Base-by-base conservation (phyloP, 2,329 filamentous ascomycete species). In the Zasmidium citrigriseum region DNA sequence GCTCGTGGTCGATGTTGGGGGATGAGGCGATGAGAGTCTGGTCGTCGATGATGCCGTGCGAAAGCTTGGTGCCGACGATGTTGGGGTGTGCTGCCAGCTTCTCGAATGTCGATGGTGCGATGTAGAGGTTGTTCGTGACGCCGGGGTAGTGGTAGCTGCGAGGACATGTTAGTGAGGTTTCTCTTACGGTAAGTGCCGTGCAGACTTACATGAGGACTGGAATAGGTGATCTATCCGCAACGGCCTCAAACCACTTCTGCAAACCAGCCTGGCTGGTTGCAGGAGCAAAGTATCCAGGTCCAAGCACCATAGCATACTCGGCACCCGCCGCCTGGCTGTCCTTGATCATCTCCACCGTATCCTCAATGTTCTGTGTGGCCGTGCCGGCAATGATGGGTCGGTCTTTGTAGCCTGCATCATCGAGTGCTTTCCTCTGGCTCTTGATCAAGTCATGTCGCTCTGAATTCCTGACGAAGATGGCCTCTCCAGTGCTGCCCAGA, bases 51-150 rank as follows among this genome's bases (percentile, higher is more conserved):
- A 88, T 84, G 52, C 85, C 86, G 70, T 89, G 86, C 0, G 85
- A 88, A 65, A 89, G 82, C 75, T 89, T 89, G 75, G 84, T 87
- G 52, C 86, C 86, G 3, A 88, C 86, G 58, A 89, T 88, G 68
- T 89, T 89, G 25, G 83, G 80, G 69, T 89, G 86, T 55, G 80
- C 75, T 5, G 86, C 79, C 23, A 89, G 82, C 65, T 76, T 74
- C 66, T 77, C 83, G 67, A 84, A 86, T 0, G 85, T 86, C 9
- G 82, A 77, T 1, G 85, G 83, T 0, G 80, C 75, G 58, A 89
- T 78, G 65, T 80, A 79, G 66, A 89, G 77, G 66, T 85, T 83
- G 76, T 89, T 89, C 10, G 85, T 86, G 21, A 89, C 86, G 52
- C 83, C 86, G 1, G 86, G 86, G 73, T 87, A 87, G 72, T 87